phyloP scores from a whole-genome alignment of 2,329 filamentous ascomycete species.

The Cryphonectria naterciae region DNA sequence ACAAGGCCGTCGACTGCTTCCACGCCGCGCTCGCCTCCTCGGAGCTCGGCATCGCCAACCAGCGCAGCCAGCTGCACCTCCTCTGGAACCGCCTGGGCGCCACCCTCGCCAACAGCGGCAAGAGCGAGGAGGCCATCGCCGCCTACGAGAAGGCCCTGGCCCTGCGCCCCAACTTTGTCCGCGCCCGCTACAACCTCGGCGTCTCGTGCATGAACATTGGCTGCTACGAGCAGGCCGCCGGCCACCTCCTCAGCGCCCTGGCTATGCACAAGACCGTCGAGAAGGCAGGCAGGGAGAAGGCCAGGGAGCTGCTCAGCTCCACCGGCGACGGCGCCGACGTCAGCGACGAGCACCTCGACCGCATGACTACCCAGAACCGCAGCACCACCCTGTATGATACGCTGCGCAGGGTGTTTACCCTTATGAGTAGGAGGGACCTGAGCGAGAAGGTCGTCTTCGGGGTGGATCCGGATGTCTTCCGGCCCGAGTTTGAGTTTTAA shows the following conservation, averaged over 20 bases:
- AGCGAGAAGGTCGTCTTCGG: constrained; percentile 85
- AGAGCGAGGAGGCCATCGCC: constrained; percentile 92
- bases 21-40: constrained; percentile 84
- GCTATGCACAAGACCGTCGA: constrained; percentile 96
- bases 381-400: constrained; percentile 98
- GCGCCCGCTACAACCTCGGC: constrained; percentile 94
- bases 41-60: constrained; percentile 82
- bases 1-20: constrained; percentile 99
- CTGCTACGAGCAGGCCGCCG: constrained; percentile 89
- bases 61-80: constrained; percentile 84
- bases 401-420: constrained; percentile 87
- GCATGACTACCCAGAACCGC: constrained; percentile 92
- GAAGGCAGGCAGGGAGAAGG: constrained; percentile 79
- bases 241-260: constrained; percentile 87
- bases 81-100: constrained; percentile 97
- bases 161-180: constrained; percentile 93
- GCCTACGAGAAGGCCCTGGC: constrained; percentile 93
- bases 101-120: constrained; percentile 91
- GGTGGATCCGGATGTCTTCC: constrained; percentile 88
- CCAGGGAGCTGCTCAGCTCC: constrained; percentile 76
- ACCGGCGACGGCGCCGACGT: constrained; percentile 47
- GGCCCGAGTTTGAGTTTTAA: constrained; percentile 75
- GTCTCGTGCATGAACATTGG: constrained; percentile 98
- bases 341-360: constrained; percentile 75
- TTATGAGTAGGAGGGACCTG: constrained; percentile 89